Percentiles rank a stretch among this genome's conserved stretches.
These are phyloP conservation scores for Schoenoplectus tabernaemontani DNA, from an alignment of 202 grass and related monocot species.

Conservation along the genomic window DNA sequence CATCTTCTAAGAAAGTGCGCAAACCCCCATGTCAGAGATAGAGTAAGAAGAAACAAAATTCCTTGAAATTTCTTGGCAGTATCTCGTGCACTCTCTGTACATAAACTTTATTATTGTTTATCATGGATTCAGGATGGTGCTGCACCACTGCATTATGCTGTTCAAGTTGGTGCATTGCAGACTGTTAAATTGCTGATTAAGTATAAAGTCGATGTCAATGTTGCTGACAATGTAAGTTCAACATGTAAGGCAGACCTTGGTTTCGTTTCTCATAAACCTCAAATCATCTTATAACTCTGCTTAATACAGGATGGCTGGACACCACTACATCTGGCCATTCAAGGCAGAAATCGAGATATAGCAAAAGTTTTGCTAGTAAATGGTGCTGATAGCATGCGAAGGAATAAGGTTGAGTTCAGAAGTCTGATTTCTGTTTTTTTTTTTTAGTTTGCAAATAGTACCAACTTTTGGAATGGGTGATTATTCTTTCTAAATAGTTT, in stretches of 20 bases:
- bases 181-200: conserved; percentile 83
- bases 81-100: background rate
- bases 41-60: conserved; percentile 28
- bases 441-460: background rate
- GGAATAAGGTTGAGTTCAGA: conserved; percentile 39
- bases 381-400: conserved; percentile 82
- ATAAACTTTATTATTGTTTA: conserved; percentile 3
- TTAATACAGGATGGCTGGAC: conserved; percentile 75
- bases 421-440: background rate
- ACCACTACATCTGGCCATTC: conserved; percentile 67
- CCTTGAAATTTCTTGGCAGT: background rate
- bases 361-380: conserved; percentile 66
- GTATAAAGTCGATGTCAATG: conserved; percentile 78
- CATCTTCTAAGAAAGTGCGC: conserved; percentile 82
- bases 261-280: conserved; percentile 9
- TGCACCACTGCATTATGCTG: conserved; percentile 78
- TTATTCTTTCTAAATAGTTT: background rate
- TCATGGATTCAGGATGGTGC: conserved; percentile 63
- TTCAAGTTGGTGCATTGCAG: conserved; percentile 91
- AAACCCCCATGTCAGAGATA: conserved; percentile 79
- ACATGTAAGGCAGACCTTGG: background rate
- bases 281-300: conserved; percentile 4
- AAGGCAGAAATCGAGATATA: conserved; percentile 80
- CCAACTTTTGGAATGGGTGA: background rate
- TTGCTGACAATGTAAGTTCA: conserved; percentile 61